A percentile compares a stretch with the other conserved stretches of the same genome.
These are phyloP conservation scores for Trametes coccinea DNA, from an alignment of 768 basidiomycete genomes.

Conservation along the genomic window DNA sequence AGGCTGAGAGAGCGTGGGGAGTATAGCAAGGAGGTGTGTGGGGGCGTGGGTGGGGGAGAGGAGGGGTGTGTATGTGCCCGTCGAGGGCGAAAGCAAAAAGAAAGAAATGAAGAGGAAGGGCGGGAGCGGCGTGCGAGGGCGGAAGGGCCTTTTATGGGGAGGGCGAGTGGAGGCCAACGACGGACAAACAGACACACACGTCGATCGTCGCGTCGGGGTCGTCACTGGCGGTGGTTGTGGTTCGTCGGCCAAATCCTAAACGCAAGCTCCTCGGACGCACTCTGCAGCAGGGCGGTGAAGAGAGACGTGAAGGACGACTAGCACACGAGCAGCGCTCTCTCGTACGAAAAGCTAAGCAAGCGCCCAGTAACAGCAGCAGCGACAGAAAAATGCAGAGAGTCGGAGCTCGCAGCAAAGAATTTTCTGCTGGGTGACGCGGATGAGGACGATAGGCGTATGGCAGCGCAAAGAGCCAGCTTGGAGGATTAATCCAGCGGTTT, in stretches of 20 bases:
- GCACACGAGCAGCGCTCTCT: background rate
- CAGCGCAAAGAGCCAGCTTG: no score
- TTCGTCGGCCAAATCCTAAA: background rate
- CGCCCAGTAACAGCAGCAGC: background rate
- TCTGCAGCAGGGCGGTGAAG: constrained; percentile 3
- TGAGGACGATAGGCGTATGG: background rate
- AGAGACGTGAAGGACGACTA: constrained; percentile 2
- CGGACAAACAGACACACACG: constrained; percentile 28
- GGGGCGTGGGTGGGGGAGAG: constrained; percentile 30
- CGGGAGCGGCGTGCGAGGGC: constrained; percentile 13
- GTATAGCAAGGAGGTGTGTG: constrained; percentile 28
- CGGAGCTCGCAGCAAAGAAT: background rate
- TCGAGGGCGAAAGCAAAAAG: constrained; percentile 37
- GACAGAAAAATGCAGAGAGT: constrained; percentile 3
- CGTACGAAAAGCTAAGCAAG: background rate
- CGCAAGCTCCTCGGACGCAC: background rate
- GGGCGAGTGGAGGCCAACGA: constrained; percentile 11
- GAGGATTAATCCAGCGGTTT: no score
- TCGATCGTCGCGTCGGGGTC: constrained; percentile 2
- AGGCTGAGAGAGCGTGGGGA: constrained; percentile 30
- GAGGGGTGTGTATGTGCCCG: constrained; percentile 31
- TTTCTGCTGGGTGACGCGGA: background rate
- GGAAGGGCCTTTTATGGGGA: constrained; percentile 23
- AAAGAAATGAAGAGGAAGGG: constrained; percentile 27
- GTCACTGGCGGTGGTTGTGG: constrained; percentile 3